These are phyloP conservation scores for Clathrus columnatus DNA, from an alignment of 768 basidiomycete species.

Conservation along the genomic window DNA sequence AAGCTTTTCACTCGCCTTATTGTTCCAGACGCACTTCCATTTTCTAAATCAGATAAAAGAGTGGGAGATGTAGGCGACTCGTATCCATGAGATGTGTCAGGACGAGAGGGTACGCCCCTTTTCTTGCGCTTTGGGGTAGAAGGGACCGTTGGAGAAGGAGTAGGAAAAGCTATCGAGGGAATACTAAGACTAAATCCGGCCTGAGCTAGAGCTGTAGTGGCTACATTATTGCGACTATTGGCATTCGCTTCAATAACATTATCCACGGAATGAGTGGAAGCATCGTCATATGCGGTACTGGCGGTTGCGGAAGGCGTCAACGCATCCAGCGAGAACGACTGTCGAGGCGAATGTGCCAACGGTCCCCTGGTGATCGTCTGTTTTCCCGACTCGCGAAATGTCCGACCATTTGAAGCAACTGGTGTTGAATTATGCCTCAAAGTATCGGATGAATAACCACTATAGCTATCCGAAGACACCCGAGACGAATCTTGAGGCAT, in stretches of 20 bases:
- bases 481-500: neutral
- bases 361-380: neutral
- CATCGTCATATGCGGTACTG: too few species aligned
- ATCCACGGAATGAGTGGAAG: too few species aligned
- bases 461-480: neutral
- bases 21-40: too few species aligned
- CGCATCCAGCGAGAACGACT: slow-evolving; percentile 1
- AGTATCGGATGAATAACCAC: neutral
- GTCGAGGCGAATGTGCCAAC: neutral
- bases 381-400: neutral
- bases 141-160: slow-evolving; percentile 22
- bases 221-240: neutral
- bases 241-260: too few species aligned
- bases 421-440: neutral
- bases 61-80: slow-evolving; percentile 34
- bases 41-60: slow-evolving; percentile 31
- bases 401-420: neutral
- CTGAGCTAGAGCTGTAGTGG: slow-evolving; percentile 40
- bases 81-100: slow-evolving; percentile 3
- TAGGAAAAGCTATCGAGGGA: slow-evolving; percentile 39
- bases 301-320: slow-evolving; percentile 2
- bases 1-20: slow-evolving; percentile 49
- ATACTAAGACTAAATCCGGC: slow-evolving; percentile 52
- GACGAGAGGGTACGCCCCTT: neutral
- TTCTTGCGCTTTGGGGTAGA: neutral